These are phyloP conservation scores for Trichoderma gracile DNA, from an alignment of 2,329 filamentous ascomycete species.

Conservation along the genomic window DNA sequence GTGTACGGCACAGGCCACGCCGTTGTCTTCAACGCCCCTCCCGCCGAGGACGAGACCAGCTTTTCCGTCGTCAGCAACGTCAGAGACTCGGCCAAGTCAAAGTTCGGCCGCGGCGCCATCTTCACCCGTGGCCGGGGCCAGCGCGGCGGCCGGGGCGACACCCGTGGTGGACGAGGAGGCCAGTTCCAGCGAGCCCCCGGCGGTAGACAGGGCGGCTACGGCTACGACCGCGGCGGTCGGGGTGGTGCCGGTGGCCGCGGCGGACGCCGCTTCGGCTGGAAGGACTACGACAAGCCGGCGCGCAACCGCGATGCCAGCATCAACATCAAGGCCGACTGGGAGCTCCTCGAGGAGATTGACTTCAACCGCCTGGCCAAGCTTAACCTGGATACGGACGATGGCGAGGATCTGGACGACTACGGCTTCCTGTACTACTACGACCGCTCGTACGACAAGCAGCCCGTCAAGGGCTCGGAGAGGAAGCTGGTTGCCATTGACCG, in stretches of 20 bases:
- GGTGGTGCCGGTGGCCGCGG: constrained; percentile 66
- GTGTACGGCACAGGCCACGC: constrained; percentile 90
- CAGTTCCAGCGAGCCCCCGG: constrained; percentile 71
- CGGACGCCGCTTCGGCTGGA: constrained; percentile 93
- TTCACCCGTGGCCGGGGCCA: constrained; percentile 88
- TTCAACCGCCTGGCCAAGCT: constrained; percentile 94
- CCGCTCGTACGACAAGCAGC: constrained; percentile 88
- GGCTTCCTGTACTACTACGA: constrained; percentile 99
- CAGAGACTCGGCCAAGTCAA: constrained; percentile 78
- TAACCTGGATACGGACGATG: constrained; percentile 91
- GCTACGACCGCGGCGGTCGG: constrained; percentile 72
- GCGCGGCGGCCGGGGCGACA: constrained; percentile 64
- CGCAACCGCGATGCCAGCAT: constrained; percentile 95
- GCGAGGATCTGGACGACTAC: constrained; percentile 92
- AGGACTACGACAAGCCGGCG: constrained; percentile 97
- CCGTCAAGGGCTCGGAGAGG: constrained; percentile 84
- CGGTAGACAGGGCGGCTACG: constrained; percentile 62
- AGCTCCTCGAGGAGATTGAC: constrained; percentile 95
- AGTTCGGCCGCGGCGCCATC: constrained; percentile 86
- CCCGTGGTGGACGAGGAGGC: constrained; percentile 59
- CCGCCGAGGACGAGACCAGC: constrained; percentile 91
- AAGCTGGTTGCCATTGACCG: constrained; percentile 88
- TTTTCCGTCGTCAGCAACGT: constrained; percentile 98
- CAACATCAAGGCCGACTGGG: constrained; percentile 95
- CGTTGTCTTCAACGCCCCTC: constrained; percentile 84